Evolutionary conservation across 163 green algal genomes (phyloP), one percentile per base, ranked within the genome.

Genomic region (Chlamydomonas reinhardtii): DNA sequence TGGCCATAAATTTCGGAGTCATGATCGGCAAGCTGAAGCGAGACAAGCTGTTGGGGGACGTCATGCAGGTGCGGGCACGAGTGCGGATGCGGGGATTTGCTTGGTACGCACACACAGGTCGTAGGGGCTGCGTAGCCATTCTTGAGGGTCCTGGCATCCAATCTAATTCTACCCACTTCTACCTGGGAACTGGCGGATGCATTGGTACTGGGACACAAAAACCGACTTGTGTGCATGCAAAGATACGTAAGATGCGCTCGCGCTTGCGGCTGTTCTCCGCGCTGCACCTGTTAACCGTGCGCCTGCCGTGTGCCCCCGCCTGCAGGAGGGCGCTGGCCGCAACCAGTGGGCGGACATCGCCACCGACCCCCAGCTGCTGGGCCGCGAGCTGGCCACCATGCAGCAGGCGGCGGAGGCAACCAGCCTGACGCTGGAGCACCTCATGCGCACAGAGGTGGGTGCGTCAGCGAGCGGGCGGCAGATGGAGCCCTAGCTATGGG

Each of bases 11-110:
- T 70, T 90, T 90, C 59, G 86, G 86, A 2, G 86, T 88, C 73
- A 88, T 90, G 86, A 90, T 90, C 39, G 80, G 80, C 56, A 88
- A 88, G 86, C 86, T 90, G 17, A 88, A 88, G 86, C 80, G 86
- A 0, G 65, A 88, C 74, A 85, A 85, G 66, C 86, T 90, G 39
- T 76, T 90, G 74, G n/a, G 64, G 1, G 86, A 90, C 29, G 73
- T 90, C 35, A 89, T 90, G 84, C 24, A 87, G 61, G 82, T 82
- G 52, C n/a, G 1, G 76, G 19, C 35, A 54, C 29, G 39, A 4
- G 31, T 8, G 8, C 9, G 68, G 9, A 24, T 5, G 68, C n/a
- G 64, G 27, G 64, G n/a, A 29, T 9, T 9, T 68, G 25, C 9
- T 29, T 29, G 22, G 22, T 68, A 27, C 14, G 12, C 12, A n/a